Evolutionary conservation across 352 stramenopile genomes (phyloP), one percentile per base, ranked within the genome.

Genomic region (Globisporangium mamillatum): DNA sequence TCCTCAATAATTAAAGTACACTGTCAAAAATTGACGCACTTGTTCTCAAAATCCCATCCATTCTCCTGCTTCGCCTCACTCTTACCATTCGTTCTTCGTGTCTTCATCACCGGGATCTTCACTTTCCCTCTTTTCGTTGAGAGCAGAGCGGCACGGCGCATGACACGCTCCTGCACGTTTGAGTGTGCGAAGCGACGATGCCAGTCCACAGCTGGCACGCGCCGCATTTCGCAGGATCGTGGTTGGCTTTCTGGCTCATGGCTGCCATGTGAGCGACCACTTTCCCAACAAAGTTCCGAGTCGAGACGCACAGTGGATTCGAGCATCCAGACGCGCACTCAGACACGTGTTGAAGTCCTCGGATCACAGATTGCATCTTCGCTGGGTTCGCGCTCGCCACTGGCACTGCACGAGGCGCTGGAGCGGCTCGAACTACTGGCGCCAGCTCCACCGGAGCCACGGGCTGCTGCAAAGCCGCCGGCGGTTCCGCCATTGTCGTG

Each of bases 331-430:
- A 46, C 5, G 68, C 9, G 27, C 81, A 89, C 6, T 53, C 60
- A 3, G 79, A 74, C 41, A 88, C 4, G 69, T 89, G 81, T 34
- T 83, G 65, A 22, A 89, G 68, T 8, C 81, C 81, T 34, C 81
- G 77, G 46, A 87, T 69, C 38, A 88, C 75, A 14, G 81, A 89
- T 60, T 88, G 79, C 73, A 89, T 78, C 66, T 89, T 82, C 16
- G 78, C 77, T 34, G 72, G 57, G 8, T 75, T 79, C 34, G 70
- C 74, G 27, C 60, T 63, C 34, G 50, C 57, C n/a, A 68, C 59
- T 46, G 60, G 50, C 0, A 60, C 25, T 27, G 66, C 36, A 8
- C 68, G 57, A 1, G 72, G 46, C 32, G 72, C 66, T 3, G 62
- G 61, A 24, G 64, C 8, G 14, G 41, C 54, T 27, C 12, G 24